A percentile compares a stretch with the other conserved stretches of the same genome.
Evolutionary conservation across 2,329 filamentous ascomycete genomes (phyloP).

Genomic region (Ascochyta pisi): DNA sequence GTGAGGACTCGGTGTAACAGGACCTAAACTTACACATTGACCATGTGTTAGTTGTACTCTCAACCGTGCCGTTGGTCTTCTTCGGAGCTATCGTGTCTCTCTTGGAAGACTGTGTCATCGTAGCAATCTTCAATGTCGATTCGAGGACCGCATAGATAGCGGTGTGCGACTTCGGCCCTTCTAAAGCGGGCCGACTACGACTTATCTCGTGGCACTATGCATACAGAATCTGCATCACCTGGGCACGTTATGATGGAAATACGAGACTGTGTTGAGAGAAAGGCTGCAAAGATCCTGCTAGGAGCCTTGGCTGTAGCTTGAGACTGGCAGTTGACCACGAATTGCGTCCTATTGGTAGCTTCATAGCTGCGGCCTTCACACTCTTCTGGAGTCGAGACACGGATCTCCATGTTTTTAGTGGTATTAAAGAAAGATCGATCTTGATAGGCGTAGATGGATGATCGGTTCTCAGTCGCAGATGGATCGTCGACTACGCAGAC

Average conservation of each 20-base stretch:
- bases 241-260: background rate
- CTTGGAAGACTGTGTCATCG: background rate
- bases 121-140: background rate
- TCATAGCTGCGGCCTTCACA: no score
- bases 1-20: constrained; percentile 1
- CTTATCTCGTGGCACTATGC: constrained; percentile 4
- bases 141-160: background rate
- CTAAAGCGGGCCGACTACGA: constrained; percentile 17
- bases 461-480: no score
- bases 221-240: background rate
- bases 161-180: constrained; percentile 15
- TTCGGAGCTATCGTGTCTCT: background rate
- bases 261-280: background rate
- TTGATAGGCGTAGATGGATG: no score
- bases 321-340: no score
- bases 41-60: background rate
- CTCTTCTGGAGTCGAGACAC: no score
- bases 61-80: background rate
- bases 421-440: no score
- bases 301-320: background rate
- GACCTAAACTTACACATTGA: constrained; percentile 10
- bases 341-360: no score
- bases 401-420: no score
- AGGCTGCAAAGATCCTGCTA: background rate
- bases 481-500: no score